These are phyloP conservation scores for Cladosporium austrohemisphaericum DNA, from an alignment of 2,329 filamentous ascomycete species.

Conservation along the genomic window DNA sequence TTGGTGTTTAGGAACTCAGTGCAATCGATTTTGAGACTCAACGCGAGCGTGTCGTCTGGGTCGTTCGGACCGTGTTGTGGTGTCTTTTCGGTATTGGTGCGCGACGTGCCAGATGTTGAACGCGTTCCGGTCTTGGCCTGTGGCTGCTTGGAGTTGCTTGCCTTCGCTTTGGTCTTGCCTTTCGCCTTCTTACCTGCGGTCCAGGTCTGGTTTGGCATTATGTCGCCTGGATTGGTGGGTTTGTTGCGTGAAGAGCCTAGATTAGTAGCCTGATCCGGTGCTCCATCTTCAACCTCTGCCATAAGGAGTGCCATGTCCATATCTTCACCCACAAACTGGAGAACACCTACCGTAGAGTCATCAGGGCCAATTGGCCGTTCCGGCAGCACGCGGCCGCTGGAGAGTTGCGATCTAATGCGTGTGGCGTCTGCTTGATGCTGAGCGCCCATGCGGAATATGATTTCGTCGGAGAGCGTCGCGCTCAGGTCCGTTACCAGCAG, in stretches of 20 bases:
- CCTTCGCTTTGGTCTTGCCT: too few species aligned
- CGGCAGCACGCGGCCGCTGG: constrained; percentile 16
- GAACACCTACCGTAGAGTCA: constrained; percentile 20
- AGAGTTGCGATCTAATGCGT: constrained; percentile 21
- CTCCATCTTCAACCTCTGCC: constrained; percentile 30
- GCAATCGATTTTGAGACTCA: constrained; percentile 16
- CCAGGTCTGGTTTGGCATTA: too few species aligned
- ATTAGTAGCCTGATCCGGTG: not conserved
- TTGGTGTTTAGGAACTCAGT: not conserved
- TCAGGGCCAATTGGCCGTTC: constrained; percentile 23
- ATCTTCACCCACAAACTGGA: constrained; percentile 32
- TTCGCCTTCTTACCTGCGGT: too few species aligned
- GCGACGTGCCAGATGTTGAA: too few species aligned
- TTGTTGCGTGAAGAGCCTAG: too few species aligned
- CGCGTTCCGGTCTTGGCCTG: too few species aligned
- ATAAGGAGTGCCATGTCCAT: constrained; percentile 32
- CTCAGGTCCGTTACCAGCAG: constrained; percentile 24
- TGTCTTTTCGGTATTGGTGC: not conserved
- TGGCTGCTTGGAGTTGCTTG: too few species aligned
- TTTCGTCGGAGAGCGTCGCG: constrained; percentile 19
- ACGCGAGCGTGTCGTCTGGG: not conserved
- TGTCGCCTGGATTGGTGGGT: too few species aligned
- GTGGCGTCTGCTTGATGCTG: constrained; percentile 19
- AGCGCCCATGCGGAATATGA: constrained; percentile 19
- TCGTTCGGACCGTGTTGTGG: not conserved